These are phyloP conservation scores for Chrysoporthe puriensis DNA, from an alignment of 2,329 filamentous ascomycete species.

Conservation along the genomic window DNA sequence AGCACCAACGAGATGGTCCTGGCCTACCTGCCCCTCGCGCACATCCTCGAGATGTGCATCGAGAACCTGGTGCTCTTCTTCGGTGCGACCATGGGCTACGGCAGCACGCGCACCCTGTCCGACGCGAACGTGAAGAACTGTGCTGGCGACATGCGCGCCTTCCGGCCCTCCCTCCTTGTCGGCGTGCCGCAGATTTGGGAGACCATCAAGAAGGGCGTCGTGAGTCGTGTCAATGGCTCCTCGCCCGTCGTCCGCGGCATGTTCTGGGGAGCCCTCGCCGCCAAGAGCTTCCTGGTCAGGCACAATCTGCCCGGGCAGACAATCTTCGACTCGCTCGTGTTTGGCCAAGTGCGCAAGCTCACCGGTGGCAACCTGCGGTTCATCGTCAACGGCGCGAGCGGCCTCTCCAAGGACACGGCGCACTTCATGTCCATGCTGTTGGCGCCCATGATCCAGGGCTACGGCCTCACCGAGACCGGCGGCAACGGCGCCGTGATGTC, in stretches of 20 bases:
- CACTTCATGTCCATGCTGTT: slow-evolving; percentile 91
- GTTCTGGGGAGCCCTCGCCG: slow-evolving; percentile 70
- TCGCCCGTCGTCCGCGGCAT: slow-evolving; percentile 73
- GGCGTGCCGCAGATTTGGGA: slow-evolving; percentile 98
- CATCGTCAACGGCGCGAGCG: slow-evolving; percentile 92
- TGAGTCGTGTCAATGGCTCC: slow-evolving; percentile 74
- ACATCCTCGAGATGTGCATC: slow-evolving; percentile 95
- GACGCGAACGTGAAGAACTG: slow-evolving; percentile 87
- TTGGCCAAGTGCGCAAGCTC: slow-evolving; percentile 87
- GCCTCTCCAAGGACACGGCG: slow-evolving; percentile 84
- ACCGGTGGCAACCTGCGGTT: slow-evolving; percentile 89
- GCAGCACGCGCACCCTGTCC: slow-evolving; percentile 85
- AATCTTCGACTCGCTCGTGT: slow-evolving; percentile 80
- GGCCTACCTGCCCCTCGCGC: slow-evolving; percentile 90
- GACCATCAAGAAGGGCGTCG: slow-evolving; percentile 92
- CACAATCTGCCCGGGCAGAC: slow-evolving; percentile 67
- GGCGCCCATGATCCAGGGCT: slow-evolving; percentile 91
- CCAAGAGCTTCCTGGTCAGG: slow-evolving; percentile 62
- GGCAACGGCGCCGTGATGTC: slow-evolving; percentile 83
- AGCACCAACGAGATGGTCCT: slow-evolving; percentile 78
- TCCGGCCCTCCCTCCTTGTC: slow-evolving; percentile 85
- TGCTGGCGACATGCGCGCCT: slow-evolving; percentile 90
- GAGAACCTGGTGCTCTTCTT: slow-evolving; percentile 90
- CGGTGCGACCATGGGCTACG: slow-evolving; percentile 92
- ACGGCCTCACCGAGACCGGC: slow-evolving; percentile 91